phyloP scores from a whole-genome alignment of 768 basidiomycete species.

The Boletus pseudopeckii region DNA sequence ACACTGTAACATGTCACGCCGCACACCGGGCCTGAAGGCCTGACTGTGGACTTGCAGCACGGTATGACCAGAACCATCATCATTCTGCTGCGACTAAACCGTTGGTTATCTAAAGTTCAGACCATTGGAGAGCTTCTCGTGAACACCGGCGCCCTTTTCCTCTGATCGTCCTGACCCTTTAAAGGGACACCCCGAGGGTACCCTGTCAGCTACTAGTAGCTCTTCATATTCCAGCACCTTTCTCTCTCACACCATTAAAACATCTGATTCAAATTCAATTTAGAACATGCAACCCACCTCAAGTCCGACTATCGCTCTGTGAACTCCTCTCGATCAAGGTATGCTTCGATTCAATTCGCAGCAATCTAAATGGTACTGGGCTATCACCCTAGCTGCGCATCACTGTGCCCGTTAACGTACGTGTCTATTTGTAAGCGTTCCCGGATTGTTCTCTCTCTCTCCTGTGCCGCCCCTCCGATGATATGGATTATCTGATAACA shows the following conservation, averaged over 20 bases:
- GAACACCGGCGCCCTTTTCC: neutral
- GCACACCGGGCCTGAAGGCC: no score
- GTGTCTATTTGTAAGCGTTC: constrained; percentile 2
- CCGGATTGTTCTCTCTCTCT: constrained; percentile 4
- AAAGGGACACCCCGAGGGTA: neutral
- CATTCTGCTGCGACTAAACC: neutral
- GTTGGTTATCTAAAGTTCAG: neutral
- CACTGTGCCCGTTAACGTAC: constrained; percentile 14
- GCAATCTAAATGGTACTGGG: neutral
- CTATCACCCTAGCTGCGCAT: constrained; percentile 19
- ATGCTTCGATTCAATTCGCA: constrained; percentile 13
- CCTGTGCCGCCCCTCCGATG: constrained; percentile 3
- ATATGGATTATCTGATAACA: constrained; percentile 20
- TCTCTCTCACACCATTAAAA: constrained; percentile 5
- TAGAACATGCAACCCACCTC: constrained; percentile 18
- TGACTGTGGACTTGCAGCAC: neutral
- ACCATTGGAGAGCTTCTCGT: neutral
- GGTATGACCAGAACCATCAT: neutral
- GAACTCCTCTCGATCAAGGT: constrained; percentile 14
- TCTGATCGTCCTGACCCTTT: neutral
- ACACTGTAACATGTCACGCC: constrained; percentile 9
- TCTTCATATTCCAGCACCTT: neutral
- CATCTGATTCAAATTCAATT: constrained; percentile 5
- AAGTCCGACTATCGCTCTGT: constrained; percentile 18
- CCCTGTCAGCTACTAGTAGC: neutral